Evolutionary conservation across 2,329 filamentous ascomycete species (phyloP).

Genomic region (Fusarium duplospermum): DNA sequence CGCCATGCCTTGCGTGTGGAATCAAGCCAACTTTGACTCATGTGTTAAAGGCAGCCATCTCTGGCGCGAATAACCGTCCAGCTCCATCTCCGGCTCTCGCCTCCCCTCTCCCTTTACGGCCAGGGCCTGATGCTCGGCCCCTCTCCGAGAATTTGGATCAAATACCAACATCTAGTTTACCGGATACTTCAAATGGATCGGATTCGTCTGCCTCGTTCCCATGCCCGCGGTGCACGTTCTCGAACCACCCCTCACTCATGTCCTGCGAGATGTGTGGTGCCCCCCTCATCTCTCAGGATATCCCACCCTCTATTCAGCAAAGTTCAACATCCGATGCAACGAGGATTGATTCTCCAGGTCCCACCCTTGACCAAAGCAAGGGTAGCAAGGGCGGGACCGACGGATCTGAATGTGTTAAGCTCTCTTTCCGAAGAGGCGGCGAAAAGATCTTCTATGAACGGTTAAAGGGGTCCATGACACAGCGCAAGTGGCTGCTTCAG

Average conservation of each 20-base stretch:
- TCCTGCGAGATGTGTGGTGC: slow-evolving; percentile 94
- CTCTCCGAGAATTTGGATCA: slow-evolving; percentile 19
- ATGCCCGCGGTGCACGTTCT: slow-evolving; percentile 92
- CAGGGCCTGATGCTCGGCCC: slow-evolving; percentile 28
- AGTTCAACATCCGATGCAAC: slow-evolving; percentile 50
- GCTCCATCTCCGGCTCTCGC: slow-evolving; percentile 27
- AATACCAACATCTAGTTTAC: neutral
- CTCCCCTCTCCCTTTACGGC: slow-evolving; percentile 48
- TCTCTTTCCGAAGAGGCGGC: slow-evolving; percentile 91
- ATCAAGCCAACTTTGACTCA: slow-evolving; percentile 89
- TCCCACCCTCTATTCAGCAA: slow-evolving; percentile 49
- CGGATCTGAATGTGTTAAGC: slow-evolving; percentile 80
- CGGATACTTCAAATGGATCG: slow-evolving; percentile 1
- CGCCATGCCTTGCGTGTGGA: slow-evolving; percentile 91
- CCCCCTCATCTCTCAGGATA: slow-evolving; percentile 70
- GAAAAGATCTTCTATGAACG: slow-evolving; percentile 92
- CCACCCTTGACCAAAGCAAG: slow-evolving; percentile 63
- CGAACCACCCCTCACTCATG: slow-evolving; percentile 87
- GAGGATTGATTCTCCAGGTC: slow-evolving; percentile 83
- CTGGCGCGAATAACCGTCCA: slow-evolving; percentile 72
- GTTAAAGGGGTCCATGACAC: slow-evolving; percentile 86
- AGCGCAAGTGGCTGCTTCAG: slow-evolving; percentile 95
- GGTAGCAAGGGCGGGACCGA: slow-evolving; percentile 58
- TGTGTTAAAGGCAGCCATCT: slow-evolving; percentile 87
- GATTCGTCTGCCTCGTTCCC: slow-evolving; percentile 59